Conservation (phyloP, 1,284 basidiomycete genomes). For the Sporisorium exsertum region DNA sequence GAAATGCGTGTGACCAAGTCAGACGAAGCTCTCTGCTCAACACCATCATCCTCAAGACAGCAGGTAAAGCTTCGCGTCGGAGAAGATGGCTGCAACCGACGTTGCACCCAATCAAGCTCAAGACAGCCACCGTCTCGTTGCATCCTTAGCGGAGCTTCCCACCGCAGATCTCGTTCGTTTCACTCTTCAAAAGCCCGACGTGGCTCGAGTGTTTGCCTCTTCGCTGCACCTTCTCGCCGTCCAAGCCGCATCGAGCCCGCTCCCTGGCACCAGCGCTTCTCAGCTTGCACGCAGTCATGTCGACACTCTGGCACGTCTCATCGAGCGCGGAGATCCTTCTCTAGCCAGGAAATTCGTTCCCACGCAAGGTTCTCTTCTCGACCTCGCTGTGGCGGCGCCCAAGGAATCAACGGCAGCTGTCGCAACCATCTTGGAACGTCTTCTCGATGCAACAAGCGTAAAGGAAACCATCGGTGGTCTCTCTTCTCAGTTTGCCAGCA, state of each 20-base stretch:
- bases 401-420: background rate
- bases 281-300: constrained; percentile 15
- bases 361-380: constrained; percentile 40
- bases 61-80: background rate
- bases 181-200: constrained; percentile 34
- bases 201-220: constrained; percentile 31
- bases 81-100: constrained; percentile 12
- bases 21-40: constrained; percentile 1
- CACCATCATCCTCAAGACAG: constrained; percentile 1
- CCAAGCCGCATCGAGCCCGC: constrained; percentile 16
- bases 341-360: constrained; percentile 48
- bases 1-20: constrained; percentile 1
- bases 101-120: background rate
- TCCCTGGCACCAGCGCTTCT: background rate
- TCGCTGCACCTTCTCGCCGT: constrained; percentile 30
- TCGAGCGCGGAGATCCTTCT: constrained; percentile 53
- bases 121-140: constrained; percentile 22
- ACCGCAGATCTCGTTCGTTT: constrained; percentile 34
- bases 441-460: constrained; percentile 34
- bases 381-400: constrained; percentile 35
- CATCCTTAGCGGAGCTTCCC: constrained; percentile 16
- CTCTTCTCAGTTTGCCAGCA: constrained; percentile 15
- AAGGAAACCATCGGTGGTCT: constrained; percentile 35
- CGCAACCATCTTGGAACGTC: constrained; percentile 31
- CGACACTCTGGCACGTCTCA: constrained; percentile 34